Evolutionary conservation across 306 rosid genomes (phyloP).

Genomic region (Cucumis melo): DNA sequence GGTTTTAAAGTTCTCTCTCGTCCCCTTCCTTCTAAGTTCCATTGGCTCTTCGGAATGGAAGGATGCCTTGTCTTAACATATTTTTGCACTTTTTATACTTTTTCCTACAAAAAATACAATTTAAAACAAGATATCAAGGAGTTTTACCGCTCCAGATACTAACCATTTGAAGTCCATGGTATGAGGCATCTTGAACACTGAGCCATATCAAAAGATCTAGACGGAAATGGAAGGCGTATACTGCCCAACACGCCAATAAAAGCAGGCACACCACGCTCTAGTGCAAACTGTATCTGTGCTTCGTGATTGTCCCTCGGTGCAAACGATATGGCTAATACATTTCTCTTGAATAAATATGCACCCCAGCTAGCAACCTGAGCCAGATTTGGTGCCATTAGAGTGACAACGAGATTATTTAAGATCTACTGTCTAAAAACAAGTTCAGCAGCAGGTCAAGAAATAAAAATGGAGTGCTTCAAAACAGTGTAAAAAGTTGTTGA

Average conservation of each 20-base stretch:
- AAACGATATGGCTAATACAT: constrained; percentile 82
- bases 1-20: not conserved
- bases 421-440: constrained; percentile 7
- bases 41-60: not conserved
- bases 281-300: constrained; percentile 97
- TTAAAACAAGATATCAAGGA: constrained; percentile 3
- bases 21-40: not conserved
- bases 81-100: not conserved
- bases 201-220: constrained; percentile 95
- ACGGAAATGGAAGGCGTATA: constrained; percentile 76
- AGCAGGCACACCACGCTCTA: constrained; percentile 95
- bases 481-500: not conserved
- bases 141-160: constrained; percentile 18
- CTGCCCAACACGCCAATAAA: constrained; percentile 87
- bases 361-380: constrained; percentile 99
- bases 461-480: no score
- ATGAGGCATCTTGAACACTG: constrained; percentile 96
- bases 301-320: constrained; percentile 98
- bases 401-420: constrained; percentile 8
- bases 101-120: not conserved
- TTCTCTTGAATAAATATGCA: constrained; percentile 85
- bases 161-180: constrained; percentile 83
- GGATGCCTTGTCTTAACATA: not conserved
- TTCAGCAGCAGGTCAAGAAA: not conserved
- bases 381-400: constrained; percentile 19